A percentile compares a stretch with the other conserved stretches of the same genome.
phyloP scores from a whole-genome alignment of 2,329 filamentous ascomycete genomes.

The Phyllosticta capitalensis region DNA sequence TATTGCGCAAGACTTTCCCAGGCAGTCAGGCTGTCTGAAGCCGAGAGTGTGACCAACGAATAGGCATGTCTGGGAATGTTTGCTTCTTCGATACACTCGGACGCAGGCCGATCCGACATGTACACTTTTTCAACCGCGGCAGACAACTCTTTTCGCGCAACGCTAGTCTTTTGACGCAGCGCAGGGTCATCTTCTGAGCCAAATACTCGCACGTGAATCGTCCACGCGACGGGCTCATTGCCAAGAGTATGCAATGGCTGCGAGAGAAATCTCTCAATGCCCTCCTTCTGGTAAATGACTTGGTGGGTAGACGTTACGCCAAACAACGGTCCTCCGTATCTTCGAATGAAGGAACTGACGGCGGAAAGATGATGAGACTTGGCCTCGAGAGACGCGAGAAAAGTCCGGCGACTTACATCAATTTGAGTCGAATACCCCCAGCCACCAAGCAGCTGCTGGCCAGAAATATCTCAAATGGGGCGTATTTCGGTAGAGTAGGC shows the following conservation, averaged over 20 bases:
- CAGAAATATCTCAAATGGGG: conserved; percentile 6
- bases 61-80: not conserved
- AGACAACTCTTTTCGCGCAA: not conserved
- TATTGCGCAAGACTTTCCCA: conserved; percentile 1
- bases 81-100: not conserved
- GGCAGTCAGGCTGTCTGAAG: not conserved
- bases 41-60: not conserved
- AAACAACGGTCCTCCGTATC: conserved; percentile 3
- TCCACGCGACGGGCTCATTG: conserved; percentile 6
- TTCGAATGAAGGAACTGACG: not conserved
- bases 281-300: conserved; percentile 3
- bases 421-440: not conserved
- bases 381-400: not conserved
- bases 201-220: conserved; percentile 6
- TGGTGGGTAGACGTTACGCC: conserved; percentile 2
- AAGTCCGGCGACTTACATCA: conserved; percentile 4
- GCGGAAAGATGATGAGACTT: not conserved
- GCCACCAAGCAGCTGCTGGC: conserved; percentile 1
- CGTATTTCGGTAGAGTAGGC: not conserved
- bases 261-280: conserved; percentile 2
- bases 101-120: not conserved
- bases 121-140: conserved; percentile 4
- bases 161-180: not conserved
- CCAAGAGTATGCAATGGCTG: conserved; percentile 2
- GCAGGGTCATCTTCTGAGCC: not conserved